A percentile compares a stretch with the other conserved stretches of the same genome.
Conservation (phyloP, 2,329 filamentous ascomycete genomes). For the Lizonia empirigonia region DNA sequence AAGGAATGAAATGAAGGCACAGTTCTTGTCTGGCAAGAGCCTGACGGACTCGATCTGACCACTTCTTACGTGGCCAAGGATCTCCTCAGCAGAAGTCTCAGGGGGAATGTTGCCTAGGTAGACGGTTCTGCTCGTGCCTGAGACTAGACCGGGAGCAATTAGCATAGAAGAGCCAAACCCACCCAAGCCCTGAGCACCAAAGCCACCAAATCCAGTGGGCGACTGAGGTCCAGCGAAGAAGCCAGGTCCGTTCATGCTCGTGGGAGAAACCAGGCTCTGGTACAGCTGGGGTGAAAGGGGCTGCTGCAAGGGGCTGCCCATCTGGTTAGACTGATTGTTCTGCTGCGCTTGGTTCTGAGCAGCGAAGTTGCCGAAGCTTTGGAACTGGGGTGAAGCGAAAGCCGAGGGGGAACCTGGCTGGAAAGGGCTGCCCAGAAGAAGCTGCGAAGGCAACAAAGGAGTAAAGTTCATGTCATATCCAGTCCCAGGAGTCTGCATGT, state of each 20-base stretch:
- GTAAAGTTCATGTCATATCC: constrained; percentile 99
- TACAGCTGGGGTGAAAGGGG: constrained; percentile 81
- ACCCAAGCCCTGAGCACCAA: constrained; percentile 64
- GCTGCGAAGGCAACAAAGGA: constrained; percentile 88
- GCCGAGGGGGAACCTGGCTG: constrained; percentile 91
- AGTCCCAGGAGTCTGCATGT: constrained; percentile 85
- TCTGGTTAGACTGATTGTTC: constrained; percentile 64
- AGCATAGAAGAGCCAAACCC: constrained; percentile 75
- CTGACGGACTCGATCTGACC: constrained; percentile 99
- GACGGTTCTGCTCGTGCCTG: constrained; percentile 92
- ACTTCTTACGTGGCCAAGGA: constrained; percentile 92
- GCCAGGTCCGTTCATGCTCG: constrained; percentile 78
- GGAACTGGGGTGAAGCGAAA: constrained; percentile 90
- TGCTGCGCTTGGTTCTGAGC: constrained; percentile 62
- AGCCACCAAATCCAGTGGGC: constrained; percentile 75
- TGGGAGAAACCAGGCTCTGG: constrained; percentile 83
- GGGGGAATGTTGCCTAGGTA: constrained; percentile 98
- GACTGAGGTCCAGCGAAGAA: constrained; percentile 84
- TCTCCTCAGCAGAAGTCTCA: constrained; percentile 95
- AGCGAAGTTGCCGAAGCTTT: constrained; percentile 74
- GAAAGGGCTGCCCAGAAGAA: constrained; percentile 94
- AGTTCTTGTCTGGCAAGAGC: constrained; percentile 97
- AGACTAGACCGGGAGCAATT: constrained; percentile 78
- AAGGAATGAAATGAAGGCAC: constrained; percentile 98
- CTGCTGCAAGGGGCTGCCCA: constrained; percentile 73